phyloP scores from a whole-genome alignment of 306 rosid genomes.

The Trifolium pratense region DNA sequence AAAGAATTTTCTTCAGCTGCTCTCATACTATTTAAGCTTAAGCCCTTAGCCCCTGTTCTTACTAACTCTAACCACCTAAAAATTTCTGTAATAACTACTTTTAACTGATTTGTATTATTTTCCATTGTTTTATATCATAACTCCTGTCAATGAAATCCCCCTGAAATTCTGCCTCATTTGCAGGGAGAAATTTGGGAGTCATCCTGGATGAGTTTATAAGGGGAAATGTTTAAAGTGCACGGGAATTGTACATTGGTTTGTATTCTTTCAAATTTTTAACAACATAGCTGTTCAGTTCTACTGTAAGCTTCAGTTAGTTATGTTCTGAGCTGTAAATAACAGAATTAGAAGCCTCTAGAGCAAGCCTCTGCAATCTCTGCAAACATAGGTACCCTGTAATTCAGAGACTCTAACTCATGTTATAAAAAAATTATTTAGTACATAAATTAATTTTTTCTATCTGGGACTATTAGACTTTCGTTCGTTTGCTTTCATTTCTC shows the following conservation, averaged over 20 bases:
- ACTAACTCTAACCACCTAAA: conserved; percentile 4
- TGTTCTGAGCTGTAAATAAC: background rate
- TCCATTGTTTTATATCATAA: background rate
- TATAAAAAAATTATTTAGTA: background rate
- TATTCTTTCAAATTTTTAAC: background rate
- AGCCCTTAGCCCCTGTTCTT: background rate
- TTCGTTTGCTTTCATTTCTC: background rate
- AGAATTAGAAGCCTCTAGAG: background rate
- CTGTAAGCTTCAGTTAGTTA: background rate
- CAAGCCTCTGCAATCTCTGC: background rate
- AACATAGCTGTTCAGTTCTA: background rate
- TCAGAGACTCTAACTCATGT: conserved; percentile 11
- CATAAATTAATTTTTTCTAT: background rate
- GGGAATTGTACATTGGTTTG: background rate
- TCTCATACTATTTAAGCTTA: conserved; percentile 1
- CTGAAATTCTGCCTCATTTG: background rate
- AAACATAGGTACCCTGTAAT: background rate
- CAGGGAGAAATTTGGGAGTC: background rate
- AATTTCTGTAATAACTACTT: background rate
- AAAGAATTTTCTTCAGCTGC: background rate
- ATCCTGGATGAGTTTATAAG: background rate
- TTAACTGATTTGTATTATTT: background rate
- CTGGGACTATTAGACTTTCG: background rate
- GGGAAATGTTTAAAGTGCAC: background rate
- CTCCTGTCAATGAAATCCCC: background rate